A percentile compares a stretch with the other conserved stretches of the same genome.
Conservation (phyloP, 1,284 basidiomycete genomes). For the Pyrrhoderma lamaoense region DNA sequence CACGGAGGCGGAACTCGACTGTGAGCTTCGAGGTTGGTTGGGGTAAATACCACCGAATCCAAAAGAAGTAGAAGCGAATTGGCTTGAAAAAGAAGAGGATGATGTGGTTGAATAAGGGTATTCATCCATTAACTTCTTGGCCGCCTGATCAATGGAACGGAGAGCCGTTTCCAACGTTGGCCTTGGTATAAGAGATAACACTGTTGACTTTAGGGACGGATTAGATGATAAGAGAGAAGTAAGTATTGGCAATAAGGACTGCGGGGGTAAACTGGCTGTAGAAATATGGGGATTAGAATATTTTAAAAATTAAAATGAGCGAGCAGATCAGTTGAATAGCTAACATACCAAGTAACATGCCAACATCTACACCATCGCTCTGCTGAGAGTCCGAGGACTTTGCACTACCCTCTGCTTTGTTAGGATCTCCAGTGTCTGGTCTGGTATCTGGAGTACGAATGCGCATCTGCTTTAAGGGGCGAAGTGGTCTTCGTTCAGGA, state of each 20-base stretch:
- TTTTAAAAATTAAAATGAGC: neutral
- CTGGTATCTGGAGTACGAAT: constrained; percentile 40
- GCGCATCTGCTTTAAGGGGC: constrained; percentile 59
- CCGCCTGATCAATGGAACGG: constrained; percentile 57
- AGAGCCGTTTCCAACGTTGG: constrained; percentile 67
- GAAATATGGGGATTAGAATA: constrained; percentile 6
- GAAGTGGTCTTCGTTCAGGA: constrained; percentile 54
- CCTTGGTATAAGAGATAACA: constrained; percentile 69
- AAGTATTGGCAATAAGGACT: constrained; percentile 65
- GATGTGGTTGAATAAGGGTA: constrained; percentile 62
- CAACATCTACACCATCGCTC: constrained; percentile 61
- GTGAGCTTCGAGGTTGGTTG: constrained; percentile 19
- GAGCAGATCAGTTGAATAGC: constrained; percentile 7
- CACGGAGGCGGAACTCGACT: constrained; percentile 23
- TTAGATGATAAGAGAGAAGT: constrained; percentile 56
- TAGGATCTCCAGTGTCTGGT: constrained; percentile 22
- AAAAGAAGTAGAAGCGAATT: constrained; percentile 20
- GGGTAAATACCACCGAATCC: constrained; percentile 20
- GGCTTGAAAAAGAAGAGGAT: constrained; percentile 22
- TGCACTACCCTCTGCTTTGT: constrained; percentile 29
- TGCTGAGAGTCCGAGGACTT: constrained; percentile 33
- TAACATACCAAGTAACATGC: constrained; percentile 64
- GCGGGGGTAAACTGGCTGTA: constrained; percentile 62
- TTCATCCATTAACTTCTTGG: constrained; percentile 67
- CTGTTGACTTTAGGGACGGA: constrained; percentile 57